Base-by-base conservation (phyloP, 129 eudicot genomes). In the Apium graveolens region DNA sequence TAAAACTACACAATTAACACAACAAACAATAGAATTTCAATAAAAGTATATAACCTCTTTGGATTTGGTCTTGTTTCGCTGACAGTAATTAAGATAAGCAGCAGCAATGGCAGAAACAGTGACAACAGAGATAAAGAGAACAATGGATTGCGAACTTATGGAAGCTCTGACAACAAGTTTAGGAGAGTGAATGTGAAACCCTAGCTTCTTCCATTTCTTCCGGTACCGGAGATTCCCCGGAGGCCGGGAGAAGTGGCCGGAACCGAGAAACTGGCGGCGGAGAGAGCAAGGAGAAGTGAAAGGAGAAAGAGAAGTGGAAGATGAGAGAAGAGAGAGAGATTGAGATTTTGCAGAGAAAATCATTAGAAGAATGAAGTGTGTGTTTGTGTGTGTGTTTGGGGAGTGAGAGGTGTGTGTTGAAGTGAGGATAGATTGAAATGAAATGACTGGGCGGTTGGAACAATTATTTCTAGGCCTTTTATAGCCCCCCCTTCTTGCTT, bases 41-140 rank as follows among this genome's bases (percentile, higher is more conserved):
- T 0, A n/a, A 62, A 62, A 26, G 11, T 21, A 11, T 20, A 44
- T 60, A 79, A 82, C 88, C 86, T 84, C 65, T 66, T 77, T 68
- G n/a, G 74, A 7, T 21, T 45, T 38, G 46, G 27, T 60, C 41
- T 86, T 55, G 4, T 55, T 87, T 20, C 70, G 76, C 13, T 76
- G 86, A 31, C 79, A 74, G 81, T 51, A 86, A 79, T 81, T 78
- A 62, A 86, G 78, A 78, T 75, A 88, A 70, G 85, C 84, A 3
- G 86, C 84, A 2, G 96, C 38, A 72, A 88, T 80, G 45, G 98
- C 96, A 0, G 98, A 89, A 77, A 89, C 90, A 5, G 96, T 82
- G 13, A 90, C 89, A 48, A 87, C 87, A 34, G 90, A 86, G 44
- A 85, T 89, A 0, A 88, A 83, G 17, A 86, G 81, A 69, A 85